A percentile compares a stretch with the other conserved stretches of the same genome.
Evolutionary conservation across 2,329 filamentous ascomycete species (phyloP).

Genomic region (Fusarium hainanense): DNA sequence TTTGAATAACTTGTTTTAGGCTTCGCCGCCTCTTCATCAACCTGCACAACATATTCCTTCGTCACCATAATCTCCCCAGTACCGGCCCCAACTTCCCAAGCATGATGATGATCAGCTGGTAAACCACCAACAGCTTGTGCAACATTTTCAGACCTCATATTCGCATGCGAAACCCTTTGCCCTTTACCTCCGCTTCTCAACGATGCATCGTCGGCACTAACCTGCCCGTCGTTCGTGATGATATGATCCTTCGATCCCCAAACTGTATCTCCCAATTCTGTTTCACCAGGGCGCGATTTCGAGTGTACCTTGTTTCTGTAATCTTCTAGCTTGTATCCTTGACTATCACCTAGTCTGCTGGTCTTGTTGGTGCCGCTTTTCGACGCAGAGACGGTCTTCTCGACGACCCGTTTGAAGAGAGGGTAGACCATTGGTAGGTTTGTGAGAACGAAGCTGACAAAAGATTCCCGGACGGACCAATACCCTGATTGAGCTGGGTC

Average conservation of each 20-base stretch:
- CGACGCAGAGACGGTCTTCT: neutral
- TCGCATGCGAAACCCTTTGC: neutral
- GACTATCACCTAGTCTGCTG: neutral
- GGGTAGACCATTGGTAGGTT: slow-evolving; percentile 1
- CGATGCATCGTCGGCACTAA: neutral
- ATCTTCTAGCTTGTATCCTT: neutral
- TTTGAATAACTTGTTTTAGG: neutral
- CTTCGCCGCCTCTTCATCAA: neutral
- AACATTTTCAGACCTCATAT: neutral
- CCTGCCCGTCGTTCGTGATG: neutral
- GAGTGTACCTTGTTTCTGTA: neutral
- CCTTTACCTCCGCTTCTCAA: no score
- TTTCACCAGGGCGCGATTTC: neutral
- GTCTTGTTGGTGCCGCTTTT: neutral
- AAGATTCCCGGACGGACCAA: neutral
- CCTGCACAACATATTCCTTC: neutral
- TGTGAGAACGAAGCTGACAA: neutral
- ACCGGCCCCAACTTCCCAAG: neutral
- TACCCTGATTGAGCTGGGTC: neutral
- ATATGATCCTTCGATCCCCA: slow-evolving; percentile 3
- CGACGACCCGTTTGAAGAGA: neutral
- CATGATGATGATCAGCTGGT: neutral
- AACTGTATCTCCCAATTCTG: neutral
- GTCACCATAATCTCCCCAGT: neutral
- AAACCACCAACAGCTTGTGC: neutral